These are phyloP conservation scores for Aureobasidium sp. DNA, from an alignment of 2,329 filamentous ascomycete genomes.

Conservation along the genomic window DNA sequence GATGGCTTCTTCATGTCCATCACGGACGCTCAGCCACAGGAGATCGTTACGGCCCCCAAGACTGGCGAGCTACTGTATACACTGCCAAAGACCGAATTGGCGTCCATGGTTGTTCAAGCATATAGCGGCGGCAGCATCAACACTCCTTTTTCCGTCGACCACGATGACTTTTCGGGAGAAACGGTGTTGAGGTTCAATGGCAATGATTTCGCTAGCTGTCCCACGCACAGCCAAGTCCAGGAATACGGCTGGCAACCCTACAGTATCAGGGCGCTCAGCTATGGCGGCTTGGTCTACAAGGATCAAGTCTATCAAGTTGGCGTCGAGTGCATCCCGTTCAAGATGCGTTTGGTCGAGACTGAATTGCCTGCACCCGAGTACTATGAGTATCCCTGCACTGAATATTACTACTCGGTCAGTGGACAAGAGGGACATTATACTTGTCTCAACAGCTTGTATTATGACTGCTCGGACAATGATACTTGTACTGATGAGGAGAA, in stretches of 20 bases:
- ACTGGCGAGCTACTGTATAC: not conserved
- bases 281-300: not conserved
- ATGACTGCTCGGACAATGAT: no score
- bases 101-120: not conserved
- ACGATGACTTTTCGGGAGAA: not conserved
- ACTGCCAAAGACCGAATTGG: not conserved
- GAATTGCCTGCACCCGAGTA: constrained; percentile 21
- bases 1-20: not conserved
- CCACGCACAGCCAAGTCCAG: not conserved
- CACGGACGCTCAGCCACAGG: not conserved
- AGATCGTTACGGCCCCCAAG: not conserved
- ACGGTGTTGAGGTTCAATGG: constrained; percentile 2
- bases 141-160: not conserved
- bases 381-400: constrained; percentile 9
- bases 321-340: not conserved
- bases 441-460: no score
- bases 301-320: not conserved
- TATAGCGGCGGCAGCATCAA: not conserved
- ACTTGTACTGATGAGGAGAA: no score
- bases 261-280: not conserved
- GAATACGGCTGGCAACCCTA: no score
- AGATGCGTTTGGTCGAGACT: constrained; percentile 1
- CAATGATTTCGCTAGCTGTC: not conserved
- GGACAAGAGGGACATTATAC: no score
- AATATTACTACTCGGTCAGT: no score